Percentiles rank a stretch among this genome's conserved stretches.
These are phyloP conservation scores for Malus hybrid DNA, from an alignment of 331 rosid genomes.

Conservation along the genomic window DNA sequence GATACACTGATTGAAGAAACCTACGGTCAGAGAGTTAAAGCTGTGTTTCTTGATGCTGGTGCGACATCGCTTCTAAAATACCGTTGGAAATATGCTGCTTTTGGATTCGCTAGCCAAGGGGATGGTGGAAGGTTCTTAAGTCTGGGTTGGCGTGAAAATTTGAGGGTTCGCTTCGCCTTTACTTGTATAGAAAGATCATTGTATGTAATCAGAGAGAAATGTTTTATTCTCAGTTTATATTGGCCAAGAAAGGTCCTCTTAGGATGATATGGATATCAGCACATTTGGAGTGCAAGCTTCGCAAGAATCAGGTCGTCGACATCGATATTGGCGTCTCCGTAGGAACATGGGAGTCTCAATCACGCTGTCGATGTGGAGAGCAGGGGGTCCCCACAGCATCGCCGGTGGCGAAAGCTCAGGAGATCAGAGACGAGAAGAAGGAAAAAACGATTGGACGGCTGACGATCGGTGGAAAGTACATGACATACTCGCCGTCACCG, in stretches of 20 bases:
- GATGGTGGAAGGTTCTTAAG: too few relatives aligned
- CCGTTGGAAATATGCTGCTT: slow-evolving; percentile 72
- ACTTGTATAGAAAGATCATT: too few relatives aligned
- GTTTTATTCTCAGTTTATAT: slow-evolving; percentile 97
- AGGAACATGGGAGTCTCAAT: slow-evolving; percentile 15
- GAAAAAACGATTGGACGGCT: background rate
- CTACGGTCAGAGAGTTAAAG: slow-evolving; percentile 68
- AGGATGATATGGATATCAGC: slow-evolving; percentile 99
- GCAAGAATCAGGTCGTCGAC: slow-evolving; percentile 97
- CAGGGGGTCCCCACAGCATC: too few relatives aligned
- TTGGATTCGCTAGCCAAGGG: slow-evolving; percentile 56
- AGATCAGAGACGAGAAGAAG: background rate
- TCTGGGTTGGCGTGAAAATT: too few relatives aligned
- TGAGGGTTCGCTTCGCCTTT: too few relatives aligned
- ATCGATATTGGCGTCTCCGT: slow-evolving; percentile 96
- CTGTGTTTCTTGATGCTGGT: slow-evolving; percentile 96
- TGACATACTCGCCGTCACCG: slow-evolving; percentile 76
- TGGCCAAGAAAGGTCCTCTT: slow-evolving; percentile 98
- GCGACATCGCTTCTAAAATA: slow-evolving; percentile 88
- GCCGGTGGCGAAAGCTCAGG: too few relatives aligned
- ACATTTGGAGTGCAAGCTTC: slow-evolving; percentile 95
- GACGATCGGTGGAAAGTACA: slow-evolving; percentile 52
- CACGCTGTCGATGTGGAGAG: too few relatives aligned
- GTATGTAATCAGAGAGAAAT: slow-evolving; percentile 19
- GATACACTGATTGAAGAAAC: slow-evolving; percentile 70